These are phyloP conservation scores for Colletotrichum horii DNA, from an alignment of 2,329 filamentous ascomycete genomes.

Conservation along the genomic window DNA sequence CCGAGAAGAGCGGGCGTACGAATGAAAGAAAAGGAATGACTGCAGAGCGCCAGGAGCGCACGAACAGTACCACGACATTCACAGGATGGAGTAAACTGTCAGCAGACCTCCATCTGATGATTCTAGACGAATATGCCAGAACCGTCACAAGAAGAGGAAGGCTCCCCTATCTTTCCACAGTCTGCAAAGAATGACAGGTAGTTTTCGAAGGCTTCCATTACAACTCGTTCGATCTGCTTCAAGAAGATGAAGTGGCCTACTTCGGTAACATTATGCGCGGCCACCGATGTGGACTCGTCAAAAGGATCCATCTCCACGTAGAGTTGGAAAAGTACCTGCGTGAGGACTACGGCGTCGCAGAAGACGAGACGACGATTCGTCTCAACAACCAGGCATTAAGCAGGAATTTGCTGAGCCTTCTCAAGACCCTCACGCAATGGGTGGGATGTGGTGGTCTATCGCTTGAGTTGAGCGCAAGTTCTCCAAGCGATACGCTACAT, in stretches of 20 bases:
- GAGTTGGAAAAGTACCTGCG: background rate
- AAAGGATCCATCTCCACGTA: background rate
- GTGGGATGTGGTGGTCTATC: background rate
- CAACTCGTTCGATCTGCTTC: background rate
- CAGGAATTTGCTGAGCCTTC: background rate
- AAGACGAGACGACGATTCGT: background rate
- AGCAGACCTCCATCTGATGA: background rate
- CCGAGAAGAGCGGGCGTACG: rapidly evolving
- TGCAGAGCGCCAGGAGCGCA: background rate
- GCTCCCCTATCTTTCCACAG: background rate
- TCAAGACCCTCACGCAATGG: background rate
- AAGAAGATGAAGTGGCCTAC: background rate
- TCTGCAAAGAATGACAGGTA: background rate
- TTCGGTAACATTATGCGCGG: background rate
- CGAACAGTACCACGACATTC: background rate
- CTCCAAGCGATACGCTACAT: background rate
- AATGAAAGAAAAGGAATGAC: background rate
- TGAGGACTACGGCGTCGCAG: background rate
- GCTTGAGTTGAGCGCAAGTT: background rate
- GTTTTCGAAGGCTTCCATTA: background rate
- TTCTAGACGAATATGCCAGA: background rate
- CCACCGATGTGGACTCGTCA: background rate
- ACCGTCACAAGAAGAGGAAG: background rate
- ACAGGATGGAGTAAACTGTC: background rate
- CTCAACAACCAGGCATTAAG: background rate